Evolutionary conservation across 2,329 filamentous ascomycete species (phyloP).

Genomic region (Cadophora malorum): DNA sequence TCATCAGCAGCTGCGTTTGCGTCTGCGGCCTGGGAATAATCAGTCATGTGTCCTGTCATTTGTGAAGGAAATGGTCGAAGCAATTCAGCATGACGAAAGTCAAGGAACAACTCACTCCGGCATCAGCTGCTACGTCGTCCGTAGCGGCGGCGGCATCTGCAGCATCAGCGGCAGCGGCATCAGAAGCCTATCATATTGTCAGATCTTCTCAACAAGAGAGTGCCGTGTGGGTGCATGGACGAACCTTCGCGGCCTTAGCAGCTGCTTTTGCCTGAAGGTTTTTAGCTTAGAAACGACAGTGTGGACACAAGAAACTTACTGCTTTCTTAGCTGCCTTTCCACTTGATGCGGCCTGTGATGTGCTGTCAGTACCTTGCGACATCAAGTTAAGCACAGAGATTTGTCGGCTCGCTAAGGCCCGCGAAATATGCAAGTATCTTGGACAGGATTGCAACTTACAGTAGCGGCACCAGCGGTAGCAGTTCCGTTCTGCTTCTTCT

Average conservation of each 20-base stretch:
- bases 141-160: slow-evolving; percentile 5
- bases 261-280: slow-evolving; percentile 20
- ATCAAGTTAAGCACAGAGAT: background rate
- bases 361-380: background rate
- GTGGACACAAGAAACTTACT: background rate
- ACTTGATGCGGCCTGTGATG: slow-evolving; percentile 16
- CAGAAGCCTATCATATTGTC: background rate
- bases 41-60: background rate
- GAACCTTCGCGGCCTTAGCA: slow-evolving; percentile 12
- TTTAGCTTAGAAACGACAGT: background rate
- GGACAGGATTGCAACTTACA: slow-evolving; percentile 10
- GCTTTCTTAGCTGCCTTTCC: slow-evolving; percentile 22
- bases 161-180: background rate
- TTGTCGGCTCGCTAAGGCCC: background rate
- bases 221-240: background rate
- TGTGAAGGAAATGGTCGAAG: too few species aligned
- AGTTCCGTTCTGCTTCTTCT: slow-evolving; percentile 33
- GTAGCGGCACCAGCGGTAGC: slow-evolving; percentile 23
- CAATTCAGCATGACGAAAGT: background rate
- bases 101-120: background rate
- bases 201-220: background rate
- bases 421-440: background rate
- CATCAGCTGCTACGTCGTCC: background rate
- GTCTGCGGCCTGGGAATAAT: background rate
- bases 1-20: background rate